Percentiles rank a stretch among this genome's conserved stretches.
Evolutionary conservation across 2,329 filamentous ascomycete species (phyloP).

Genomic region (Colletotrichum tamarilloi): DNA sequence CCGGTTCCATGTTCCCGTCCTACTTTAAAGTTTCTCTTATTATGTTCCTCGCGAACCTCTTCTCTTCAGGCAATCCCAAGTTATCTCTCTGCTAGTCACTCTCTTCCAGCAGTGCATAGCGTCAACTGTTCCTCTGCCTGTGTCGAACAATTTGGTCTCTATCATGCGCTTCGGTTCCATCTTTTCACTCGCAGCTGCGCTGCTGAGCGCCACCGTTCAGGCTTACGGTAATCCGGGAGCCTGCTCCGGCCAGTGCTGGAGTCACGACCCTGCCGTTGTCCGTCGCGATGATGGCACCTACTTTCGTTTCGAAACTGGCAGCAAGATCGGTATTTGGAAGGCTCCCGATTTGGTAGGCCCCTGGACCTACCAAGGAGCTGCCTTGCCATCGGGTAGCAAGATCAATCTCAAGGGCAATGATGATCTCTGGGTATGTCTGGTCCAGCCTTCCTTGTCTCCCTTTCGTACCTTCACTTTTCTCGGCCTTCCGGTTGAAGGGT

Average conservation of each 20-base stretch:
- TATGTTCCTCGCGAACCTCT: not conserved
- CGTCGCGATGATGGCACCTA: slow-evolving; percentile 53
- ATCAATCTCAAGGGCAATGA: slow-evolving; percentile 53
- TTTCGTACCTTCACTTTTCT: not conserved
- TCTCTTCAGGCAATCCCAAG: not conserved
- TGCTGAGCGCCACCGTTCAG: slow-evolving; percentile 18
- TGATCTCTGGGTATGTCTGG: slow-evolving; percentile 54
- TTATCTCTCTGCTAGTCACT: not conserved
- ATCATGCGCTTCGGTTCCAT: slow-evolving; percentile 26
- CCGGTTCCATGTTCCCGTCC: not conserved
- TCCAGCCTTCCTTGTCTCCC: too few species aligned
- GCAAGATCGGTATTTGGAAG: slow-evolving; percentile 52
- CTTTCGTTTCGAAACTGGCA: slow-evolving; percentile 56
- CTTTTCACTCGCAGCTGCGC: slow-evolving; percentile 22
- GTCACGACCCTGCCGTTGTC: slow-evolving; percentile 53
- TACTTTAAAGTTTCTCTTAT: not conserved
- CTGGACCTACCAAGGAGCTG: slow-evolving; percentile 56
- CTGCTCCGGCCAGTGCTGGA: slow-evolving; percentile 50
- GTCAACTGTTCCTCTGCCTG: not conserved
- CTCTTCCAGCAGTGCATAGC: not conserved
- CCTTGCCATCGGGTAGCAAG: slow-evolving; percentile 49
- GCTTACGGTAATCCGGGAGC: slow-evolving; percentile 46
- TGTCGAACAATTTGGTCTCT: not conserved
- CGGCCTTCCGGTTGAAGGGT: too few species aligned
- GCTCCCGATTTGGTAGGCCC: slow-evolving; percentile 50